These are phyloP conservation scores for Closterium sp. DNA, from an alignment of 139 green algal species.

Conservation along the genomic window DNA sequence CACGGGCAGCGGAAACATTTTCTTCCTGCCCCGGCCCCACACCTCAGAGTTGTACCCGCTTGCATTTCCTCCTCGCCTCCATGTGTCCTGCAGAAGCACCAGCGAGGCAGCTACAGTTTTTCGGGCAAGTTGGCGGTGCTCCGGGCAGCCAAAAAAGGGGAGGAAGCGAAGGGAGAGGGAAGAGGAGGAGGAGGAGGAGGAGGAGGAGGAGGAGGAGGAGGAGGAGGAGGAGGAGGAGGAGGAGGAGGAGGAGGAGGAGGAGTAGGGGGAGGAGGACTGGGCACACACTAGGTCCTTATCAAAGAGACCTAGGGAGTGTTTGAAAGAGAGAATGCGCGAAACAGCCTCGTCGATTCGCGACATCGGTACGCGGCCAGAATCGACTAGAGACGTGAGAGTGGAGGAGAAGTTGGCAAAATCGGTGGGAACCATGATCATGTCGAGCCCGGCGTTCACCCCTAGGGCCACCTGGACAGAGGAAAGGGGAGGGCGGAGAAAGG, in stretches of 20 bases:
- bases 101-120: slow-evolving; percentile 19
- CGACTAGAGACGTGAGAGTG: slow-evolving; percentile 12
- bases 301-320: slow-evolving; percentile 33
- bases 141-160: background rate
- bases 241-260: background rate
- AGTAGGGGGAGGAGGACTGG: background rate
- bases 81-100: slow-evolving; percentile 36
- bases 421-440: slow-evolving; percentile 27
- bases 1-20: slow-evolving; percentile 6
- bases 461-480: too few species aligned
- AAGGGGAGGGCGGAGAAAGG: too few species aligned
- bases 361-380: slow-evolving; percentile 12
- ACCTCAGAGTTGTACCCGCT: background rate
- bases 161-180: background rate
- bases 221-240: background rate
- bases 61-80: background rate
- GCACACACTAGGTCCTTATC: slow-evolving; percentile 23
- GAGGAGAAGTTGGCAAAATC: slow-evolving; percentile 5
- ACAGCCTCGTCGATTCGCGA: slow-evolving; percentile 41
- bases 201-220: background rate
- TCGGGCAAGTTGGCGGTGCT: slow-evolving; percentile 26
- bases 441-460: slow-evolving; percentile 11
- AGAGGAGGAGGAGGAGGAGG: background rate
- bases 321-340: slow-evolving; percentile 10
- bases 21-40: background rate